Base-by-base conservation (phyloP, 176 grass and related monocot species). In the Coix lacrymajobi region DNA sequence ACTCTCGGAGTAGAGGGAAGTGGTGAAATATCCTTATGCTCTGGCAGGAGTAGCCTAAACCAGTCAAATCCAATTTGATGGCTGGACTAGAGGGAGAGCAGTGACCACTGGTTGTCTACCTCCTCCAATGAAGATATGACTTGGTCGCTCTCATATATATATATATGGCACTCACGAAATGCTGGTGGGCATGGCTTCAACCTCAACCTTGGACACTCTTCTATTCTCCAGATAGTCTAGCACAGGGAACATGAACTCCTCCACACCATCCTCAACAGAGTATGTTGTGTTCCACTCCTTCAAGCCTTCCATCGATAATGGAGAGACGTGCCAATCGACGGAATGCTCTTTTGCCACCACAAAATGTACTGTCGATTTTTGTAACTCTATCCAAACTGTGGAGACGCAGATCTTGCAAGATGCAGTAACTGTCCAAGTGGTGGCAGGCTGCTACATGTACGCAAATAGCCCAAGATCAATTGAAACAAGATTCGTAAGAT, bases 171-270 rank as follows among this genome's bases (percentile, higher is more conserved):
- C 8, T n/a, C 19, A 4, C 1, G 19, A 56, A 56, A 54, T n/a
- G 2, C 36, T 7, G 48, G 72, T 7, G 72, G 72, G 48, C 72
- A 75, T 13, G 48, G 72, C 0, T 56, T 75, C 48, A 36, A 3
- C 31, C 72, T 75, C 17, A 56, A n/a, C 11, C 19, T 54, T 0
- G 48, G 19, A 20, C 46, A 75, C 0, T 0, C 0, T 0, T 1
- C 0, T 36, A 56, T 54, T 54, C 0, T 0, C 0, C 4, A 75
- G 29, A 0, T 0, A 0, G 2, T 54, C 48, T 0, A 75, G 72
- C 9, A n/a, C 19, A 14, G 72, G 72, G 72, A 75, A 75, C 72
- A 75, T 75, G 20, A 75, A 43, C 37, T 78, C 56, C 3, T 77
- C 57, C 7, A 63, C 38, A 17, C 56, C 13, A 17, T 44, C 54